Conservation (phyloP, 1,284 basidiomycete species). For the Paramarasmius palmivorus region DNA sequence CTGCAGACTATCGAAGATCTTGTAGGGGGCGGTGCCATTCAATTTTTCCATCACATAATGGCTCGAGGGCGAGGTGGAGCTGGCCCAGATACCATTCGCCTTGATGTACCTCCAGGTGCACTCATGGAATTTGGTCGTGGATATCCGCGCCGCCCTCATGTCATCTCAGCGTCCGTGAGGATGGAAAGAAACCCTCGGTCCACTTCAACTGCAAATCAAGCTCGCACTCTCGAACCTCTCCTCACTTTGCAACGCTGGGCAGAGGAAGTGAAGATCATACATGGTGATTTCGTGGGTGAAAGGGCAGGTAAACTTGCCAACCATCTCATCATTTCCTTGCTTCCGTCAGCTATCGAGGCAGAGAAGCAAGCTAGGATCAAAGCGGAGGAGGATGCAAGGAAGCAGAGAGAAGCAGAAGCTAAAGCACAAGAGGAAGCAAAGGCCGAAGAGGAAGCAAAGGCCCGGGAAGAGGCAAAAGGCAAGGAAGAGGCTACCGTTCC, state of each 20-base stretch:
- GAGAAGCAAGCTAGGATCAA: slow-evolving; percentile 55
- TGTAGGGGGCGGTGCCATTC: slow-evolving; percentile 80
- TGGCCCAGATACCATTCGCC: slow-evolving; percentile 64
- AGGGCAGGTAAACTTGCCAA: slow-evolving; percentile 70
- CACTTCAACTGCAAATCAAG: slow-evolving; percentile 47
- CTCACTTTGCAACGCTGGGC: slow-evolving; percentile 88
- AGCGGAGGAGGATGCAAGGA: slow-evolving; percentile 48
- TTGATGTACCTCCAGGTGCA: slow-evolving; percentile 68
- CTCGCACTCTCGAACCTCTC: slow-evolving; percentile 72
- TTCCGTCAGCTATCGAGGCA: slow-evolving; percentile 76
- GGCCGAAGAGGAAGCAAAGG: slow-evolving; percentile 25
- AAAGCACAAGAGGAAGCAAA: slow-evolving; percentile 30
- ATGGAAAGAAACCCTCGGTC: slow-evolving; percentile 58
- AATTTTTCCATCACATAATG: slow-evolving; percentile 82
- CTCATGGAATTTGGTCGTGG: slow-evolving; percentile 58
- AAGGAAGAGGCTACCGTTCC: slow-evolving; percentile 27
- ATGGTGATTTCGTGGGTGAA: slow-evolving; percentile 71
- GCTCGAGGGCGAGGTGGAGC: slow-evolving; percentile 53
- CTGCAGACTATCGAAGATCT: slow-evolving; percentile 82
- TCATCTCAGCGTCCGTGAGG: slow-evolving; percentile 56
- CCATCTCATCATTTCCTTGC: slow-evolving; percentile 77
- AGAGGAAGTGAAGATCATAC: slow-evolving; percentile 84
- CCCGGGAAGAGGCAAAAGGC: slow-evolving; percentile 32
- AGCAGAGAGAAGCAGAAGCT: slow-evolving; percentile 37
- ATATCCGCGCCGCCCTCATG: slow-evolving; percentile 44